A percentile compares a stretch with the other conserved stretches of the same genome.
These are phyloP conservation scores for Phytophthora capsici DNA, from an alignment of 352 stramenopile genomes.

Conservation along the genomic window DNA sequence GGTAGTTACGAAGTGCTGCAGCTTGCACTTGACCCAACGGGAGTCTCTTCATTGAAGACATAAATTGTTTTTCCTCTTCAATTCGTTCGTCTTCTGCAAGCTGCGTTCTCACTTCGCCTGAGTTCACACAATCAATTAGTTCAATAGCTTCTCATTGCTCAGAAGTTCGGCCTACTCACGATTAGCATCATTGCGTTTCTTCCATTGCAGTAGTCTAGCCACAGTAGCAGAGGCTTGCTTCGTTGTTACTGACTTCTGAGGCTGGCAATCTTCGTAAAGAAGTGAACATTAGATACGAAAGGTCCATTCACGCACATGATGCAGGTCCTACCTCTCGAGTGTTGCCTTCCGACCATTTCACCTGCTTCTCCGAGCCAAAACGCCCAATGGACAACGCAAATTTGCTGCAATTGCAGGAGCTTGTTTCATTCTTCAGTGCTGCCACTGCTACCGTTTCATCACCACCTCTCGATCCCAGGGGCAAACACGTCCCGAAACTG, in stretches of 20 bases:
- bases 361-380: slow-evolving; percentile 11
- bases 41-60: slow-evolving; percentile 27
- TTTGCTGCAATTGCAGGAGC: slow-evolving; percentile 15
- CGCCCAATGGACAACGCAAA: slow-evolving; percentile 3
- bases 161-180: background rate
- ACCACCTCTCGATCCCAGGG: slow-evolving; percentile 71
- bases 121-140: background rate
- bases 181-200: slow-evolving; percentile 26
- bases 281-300: slow-evolving; percentile 1
- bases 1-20: slow-evolving; percentile 49
- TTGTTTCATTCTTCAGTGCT: slow-evolving; percentile 9
- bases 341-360: slow-evolving; percentile 4
- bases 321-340: slow-evolving; percentile 10
- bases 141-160: slow-evolving; percentile 8
- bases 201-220: slow-evolving; percentile 23
- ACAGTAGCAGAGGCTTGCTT: slow-evolving; percentile 11
- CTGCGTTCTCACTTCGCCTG: slow-evolving; percentile 28
- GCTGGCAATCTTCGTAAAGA: background rate
- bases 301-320: too few relatives aligned
- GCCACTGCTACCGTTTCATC: slow-evolving; percentile 35
- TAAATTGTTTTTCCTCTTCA: slow-evolving; percentile 35
- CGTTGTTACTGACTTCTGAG: slow-evolving; percentile 7
- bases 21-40: slow-evolving; percentile 23
- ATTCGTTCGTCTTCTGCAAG: slow-evolving; percentile 24
- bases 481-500: slow-evolving; percentile 39